Evolutionary conservation across 2,329 filamentous ascomycete species (phyloP), one percentile per base, ranked within the genome.

Genomic region (Xylariaceae sp.): DNA sequence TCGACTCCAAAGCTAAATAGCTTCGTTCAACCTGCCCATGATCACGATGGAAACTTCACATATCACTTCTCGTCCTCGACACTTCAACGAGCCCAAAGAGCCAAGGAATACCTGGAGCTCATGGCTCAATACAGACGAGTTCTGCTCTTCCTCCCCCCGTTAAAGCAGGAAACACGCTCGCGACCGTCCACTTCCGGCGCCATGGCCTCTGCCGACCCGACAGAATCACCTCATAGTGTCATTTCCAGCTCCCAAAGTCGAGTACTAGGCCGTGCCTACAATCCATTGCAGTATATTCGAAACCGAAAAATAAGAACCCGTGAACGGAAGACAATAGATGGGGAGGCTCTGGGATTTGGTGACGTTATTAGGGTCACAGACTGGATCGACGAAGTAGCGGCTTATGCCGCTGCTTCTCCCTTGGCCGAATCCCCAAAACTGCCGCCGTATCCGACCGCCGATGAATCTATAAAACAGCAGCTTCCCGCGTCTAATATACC

Each of bases 281-380:
- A 99, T 68, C 94, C 92, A 3, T 73, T 99, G 29, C 94, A 97
- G 70, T 90, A 90, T 63, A 88, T 97, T 53, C 86, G 94, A 26
- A 97, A 99, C 67, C 82, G 92, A 47, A 92, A 91, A 68, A 81
- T 94, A 9, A 81, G 94, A 59, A 86, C 87, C 30, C 81, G 91
- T 12, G 89, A 95, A 71, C 82, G 89, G 41, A 85, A 81, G 60
- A 73, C 80, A 0, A 85, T 96, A 35, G 83, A 94, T 64, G 84
- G 88, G 12, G 84, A 89, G 58, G 77, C 79, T 1, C 85, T 88
- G 62, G 89, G 88, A 1, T 97, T 95, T 74, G 78, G 82, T 40
- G 85, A 96, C 68, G 75, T 89, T 1, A 76, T 81, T 3, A 81
- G 76, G 45, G 89, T 96, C 6, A 81, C 81, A 50, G 75, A 78